Evolutionary conservation across 495 filamentous ascomycete species (phyloP).

Genomic region (Saxophila tyrrhenica): DNA sequence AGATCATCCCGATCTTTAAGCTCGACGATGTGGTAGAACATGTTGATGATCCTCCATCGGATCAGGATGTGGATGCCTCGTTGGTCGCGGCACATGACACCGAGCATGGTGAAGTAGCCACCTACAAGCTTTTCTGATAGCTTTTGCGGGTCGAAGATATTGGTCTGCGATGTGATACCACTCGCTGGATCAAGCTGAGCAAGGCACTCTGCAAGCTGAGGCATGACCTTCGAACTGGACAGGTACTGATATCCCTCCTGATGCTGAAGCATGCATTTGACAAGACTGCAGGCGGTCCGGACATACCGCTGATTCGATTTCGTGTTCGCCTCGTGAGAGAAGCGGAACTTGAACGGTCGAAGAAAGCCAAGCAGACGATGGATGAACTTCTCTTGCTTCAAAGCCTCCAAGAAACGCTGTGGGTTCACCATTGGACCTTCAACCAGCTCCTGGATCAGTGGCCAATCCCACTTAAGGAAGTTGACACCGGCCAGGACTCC

Average conservation of each 20-base stretch:
- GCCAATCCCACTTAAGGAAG: slow-evolving; percentile 94
- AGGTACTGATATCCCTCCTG: slow-evolving; percentile 75
- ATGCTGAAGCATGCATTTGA: slow-evolving; percentile 73
- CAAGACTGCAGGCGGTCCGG: slow-evolving; percentile 72
- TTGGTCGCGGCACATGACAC: slow-evolving; percentile 66
- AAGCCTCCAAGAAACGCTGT: slow-evolving; percentile 85
- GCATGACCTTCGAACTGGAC: slow-evolving; percentile 78
- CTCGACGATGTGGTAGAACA: slow-evolving; percentile 97
- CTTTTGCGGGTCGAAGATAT: slow-evolving; percentile 74
- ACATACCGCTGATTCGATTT: slow-evolving; percentile 92
- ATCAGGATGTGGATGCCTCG: slow-evolving; percentile 85
- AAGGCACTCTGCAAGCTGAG: slow-evolving; percentile 89
- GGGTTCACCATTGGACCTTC: slow-evolving; percentile 89
- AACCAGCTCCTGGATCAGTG: slow-evolving; percentile 76
- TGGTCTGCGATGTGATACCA: slow-evolving; percentile 74
- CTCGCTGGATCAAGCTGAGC: slow-evolving; percentile 88
- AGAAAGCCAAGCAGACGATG: slow-evolving; percentile 92
- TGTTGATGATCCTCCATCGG: slow-evolving; percentile 93
- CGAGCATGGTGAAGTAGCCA: slow-evolving; percentile 89
- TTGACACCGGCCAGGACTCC: slow-evolving; percentile 75
- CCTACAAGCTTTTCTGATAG: slow-evolving; percentile 74
- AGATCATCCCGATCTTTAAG: slow-evolving; percentile 81
- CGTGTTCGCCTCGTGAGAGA: slow-evolving; percentile 73
- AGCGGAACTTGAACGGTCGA: slow-evolving; percentile 91
- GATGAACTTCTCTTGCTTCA: slow-evolving; percentile 88